These are phyloP conservation scores for Ramaria rubella DNA, from an alignment of 768 basidiomycete genomes.

Conservation along the genomic window DNA sequence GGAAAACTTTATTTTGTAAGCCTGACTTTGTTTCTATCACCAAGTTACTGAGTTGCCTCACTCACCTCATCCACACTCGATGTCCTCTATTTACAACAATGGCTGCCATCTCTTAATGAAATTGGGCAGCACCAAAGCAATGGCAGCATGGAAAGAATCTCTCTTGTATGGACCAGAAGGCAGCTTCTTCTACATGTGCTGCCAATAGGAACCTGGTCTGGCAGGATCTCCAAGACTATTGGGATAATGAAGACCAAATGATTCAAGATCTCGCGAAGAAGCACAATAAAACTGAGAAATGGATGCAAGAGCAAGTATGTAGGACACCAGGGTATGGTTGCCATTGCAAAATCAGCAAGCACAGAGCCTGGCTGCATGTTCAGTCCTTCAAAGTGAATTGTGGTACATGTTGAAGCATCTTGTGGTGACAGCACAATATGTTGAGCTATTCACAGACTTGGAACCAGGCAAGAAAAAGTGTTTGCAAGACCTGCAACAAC, in stretches of 20 bases:
- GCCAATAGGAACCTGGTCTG: neutral
- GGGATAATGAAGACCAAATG: neutral
- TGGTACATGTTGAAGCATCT: neutral
- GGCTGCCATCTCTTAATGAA: too few relatives aligned
- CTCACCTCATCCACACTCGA: too few relatives aligned
- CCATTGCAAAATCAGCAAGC: neutral
- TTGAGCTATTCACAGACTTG: neutral
- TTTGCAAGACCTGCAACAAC: neutral
- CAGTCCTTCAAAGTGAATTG: neutral
- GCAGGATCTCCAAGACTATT: neutral
- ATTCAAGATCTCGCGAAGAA: neutral
- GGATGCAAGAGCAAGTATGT: neutral
- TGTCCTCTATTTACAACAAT: too few relatives aligned
- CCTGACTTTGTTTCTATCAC: too few relatives aligned
- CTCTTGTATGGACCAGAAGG: neutral
- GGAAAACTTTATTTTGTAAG: too few relatives aligned
- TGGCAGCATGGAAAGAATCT: neutral
- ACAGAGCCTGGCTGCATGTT: neutral
- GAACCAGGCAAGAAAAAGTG: neutral
- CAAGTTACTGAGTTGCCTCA: too few relatives aligned
- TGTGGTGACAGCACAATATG: neutral
- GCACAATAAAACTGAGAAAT: neutral
- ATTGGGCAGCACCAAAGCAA: too few relatives aligned
- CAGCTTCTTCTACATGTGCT: neutral
- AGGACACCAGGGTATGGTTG: neutral